Base-by-base conservation (phyloP, 129 eudicot species). In the Chrysanthemum seticuspe region DNA sequence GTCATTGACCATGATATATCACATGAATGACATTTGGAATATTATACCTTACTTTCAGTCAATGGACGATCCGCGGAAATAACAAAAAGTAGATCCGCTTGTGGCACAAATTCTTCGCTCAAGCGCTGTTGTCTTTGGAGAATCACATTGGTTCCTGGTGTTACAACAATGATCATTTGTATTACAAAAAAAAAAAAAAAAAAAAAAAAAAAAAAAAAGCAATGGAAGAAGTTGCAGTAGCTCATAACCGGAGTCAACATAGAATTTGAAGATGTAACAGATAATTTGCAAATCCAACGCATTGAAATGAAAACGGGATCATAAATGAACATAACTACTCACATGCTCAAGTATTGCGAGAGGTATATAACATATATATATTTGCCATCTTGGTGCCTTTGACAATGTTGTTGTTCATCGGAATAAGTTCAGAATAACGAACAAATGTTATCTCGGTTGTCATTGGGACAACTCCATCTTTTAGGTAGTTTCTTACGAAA, bases 111-210 rank as follows among this genome's bases (percentile, higher is more conserved):
- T 81, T 92, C 98, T 88, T 92, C 98, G 13, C 95, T 92, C 57
- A 92, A 82, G 8, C 90, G 90, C 65, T 92, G 98, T 74, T 92
- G 98, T 83, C 98, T 83, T 84, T 92, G 98, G 54, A 92, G 96
- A 84, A 92, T 92, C 80, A 92, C 98, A 87, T 92, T 92, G 60
- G 98, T 92, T 69, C 98, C 98, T 62, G 98, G 98, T 10, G 98
- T 89, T 68, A 89, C 98, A 73, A 89, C 96, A 62, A 92, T 85
- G 56, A 84, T 90, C 96, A 92, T 92, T 96, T 89, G 95, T 13
- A 73, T 59, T 34, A 76, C 62, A 19, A 19, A 19, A 19, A 19
- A 19, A 19, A 19, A 48, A 40, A 45, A 44, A 36, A 14, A 6
- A 7, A 36, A 48, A 40, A 45, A 44, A 36, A 14, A 6, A 7